Evolutionary conservation across 768 basidiomycete species (phyloP).

Genomic region (Termitomyces sp.): DNA sequence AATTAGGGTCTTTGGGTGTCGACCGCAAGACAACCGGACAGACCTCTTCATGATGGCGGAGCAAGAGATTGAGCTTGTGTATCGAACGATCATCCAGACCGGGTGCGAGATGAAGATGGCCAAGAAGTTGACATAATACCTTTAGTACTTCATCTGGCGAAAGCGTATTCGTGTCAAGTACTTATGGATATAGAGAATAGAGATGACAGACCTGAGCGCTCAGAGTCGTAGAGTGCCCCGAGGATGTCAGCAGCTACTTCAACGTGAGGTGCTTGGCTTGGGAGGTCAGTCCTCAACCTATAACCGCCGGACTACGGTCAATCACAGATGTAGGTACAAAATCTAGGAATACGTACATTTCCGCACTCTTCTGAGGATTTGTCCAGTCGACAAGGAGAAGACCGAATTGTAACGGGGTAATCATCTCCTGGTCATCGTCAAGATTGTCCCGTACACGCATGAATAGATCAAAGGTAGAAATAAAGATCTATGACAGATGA

Average conservation of each 20-base stretch:
- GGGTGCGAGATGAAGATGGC: conserved; percentile 48
- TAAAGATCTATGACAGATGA: conserved; percentile 51
- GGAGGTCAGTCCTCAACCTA: conserved; percentile 10
- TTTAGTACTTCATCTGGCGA: conserved; percentile 55
- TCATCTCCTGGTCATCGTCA: conserved; percentile 71
- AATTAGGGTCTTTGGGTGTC: neutral
- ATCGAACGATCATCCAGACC: conserved; percentile 31
- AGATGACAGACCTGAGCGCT: conserved; percentile 32
- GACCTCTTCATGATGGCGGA: conserved; percentile 48
- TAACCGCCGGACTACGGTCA: neutral
- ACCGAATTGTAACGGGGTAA: conserved; percentile 65
- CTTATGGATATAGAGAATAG: neutral
- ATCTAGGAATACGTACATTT: conserved; percentile 24
- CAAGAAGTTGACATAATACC: conserved; percentile 54
- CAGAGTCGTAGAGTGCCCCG: conserved; percentile 39
- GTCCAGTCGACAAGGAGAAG: conserved; percentile 87
- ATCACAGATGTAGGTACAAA: neutral
- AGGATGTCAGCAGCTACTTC: conserved; percentile 55
- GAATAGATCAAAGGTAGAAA: conserved; percentile 60
- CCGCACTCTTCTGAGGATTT: conserved; percentile 66
- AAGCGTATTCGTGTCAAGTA: neutral
- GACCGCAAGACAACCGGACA: neutral
- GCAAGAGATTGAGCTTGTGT: conserved; percentile 40
- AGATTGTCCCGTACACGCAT: conserved; percentile 51
- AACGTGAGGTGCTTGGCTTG: conserved; percentile 37